Conservation (phyloP, 2,329 filamentous ascomycete genomes). For the Microascus cirrosus region DNA sequence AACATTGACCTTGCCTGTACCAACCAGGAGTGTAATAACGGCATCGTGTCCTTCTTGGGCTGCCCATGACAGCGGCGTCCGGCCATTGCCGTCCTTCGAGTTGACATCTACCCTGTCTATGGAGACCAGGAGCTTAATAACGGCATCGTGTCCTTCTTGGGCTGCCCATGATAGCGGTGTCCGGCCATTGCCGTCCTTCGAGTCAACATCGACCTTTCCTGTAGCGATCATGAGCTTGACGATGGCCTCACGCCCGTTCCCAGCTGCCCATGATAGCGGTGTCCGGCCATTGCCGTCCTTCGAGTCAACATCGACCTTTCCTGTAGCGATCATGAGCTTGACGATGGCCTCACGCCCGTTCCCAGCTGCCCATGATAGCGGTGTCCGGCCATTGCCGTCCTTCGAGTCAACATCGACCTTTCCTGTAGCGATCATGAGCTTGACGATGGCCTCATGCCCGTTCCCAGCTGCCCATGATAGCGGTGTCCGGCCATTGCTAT, state of each 20-base stretch:
- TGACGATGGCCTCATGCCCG: background rate
- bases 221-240: background rate
- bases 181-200: background rate
- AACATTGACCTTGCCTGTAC: no score
- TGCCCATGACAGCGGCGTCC: background rate
- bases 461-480: background rate
- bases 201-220: conserved; percentile 4
- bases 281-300: background rate
- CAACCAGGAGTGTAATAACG: no score
- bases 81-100: background rate
- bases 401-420: conserved; percentile 6
- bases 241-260: background rate
- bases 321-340: background rate
- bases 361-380: background rate
- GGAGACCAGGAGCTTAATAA: background rate
- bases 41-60: no score
- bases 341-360: background rate
- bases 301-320: background rate
- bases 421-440: background rate
- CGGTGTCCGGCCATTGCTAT: background rate
- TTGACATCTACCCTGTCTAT: background rate
- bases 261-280: background rate
- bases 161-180: background rate
- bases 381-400: conserved; percentile 4
- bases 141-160: background rate